A percentile compares a stretch with the other conserved stretches of the same genome.
phyloP scores from a whole-genome alignment of 148 eudicot genomes.

The Vaccinium corymbosum region DNA sequence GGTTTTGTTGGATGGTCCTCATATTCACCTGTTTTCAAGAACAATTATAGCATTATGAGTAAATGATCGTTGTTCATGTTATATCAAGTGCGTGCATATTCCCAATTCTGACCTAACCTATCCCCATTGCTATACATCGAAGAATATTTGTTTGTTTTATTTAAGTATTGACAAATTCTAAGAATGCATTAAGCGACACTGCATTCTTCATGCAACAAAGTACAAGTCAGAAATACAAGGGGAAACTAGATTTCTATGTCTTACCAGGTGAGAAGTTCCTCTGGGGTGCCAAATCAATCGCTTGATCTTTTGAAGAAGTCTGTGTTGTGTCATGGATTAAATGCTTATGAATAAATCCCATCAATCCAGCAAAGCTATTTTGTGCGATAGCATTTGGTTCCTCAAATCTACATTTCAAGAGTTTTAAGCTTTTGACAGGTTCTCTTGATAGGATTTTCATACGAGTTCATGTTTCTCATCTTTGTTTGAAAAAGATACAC shows the following conservation, averaged over 20 bases:
- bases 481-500: too few relatives aligned
- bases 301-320: not conserved
- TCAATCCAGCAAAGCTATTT: not conserved
- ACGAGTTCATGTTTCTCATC: too few relatives aligned
- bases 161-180: too few relatives aligned
- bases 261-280: not conserved
- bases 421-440: not conserved
- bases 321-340: not conserved
- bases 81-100: not conserved
- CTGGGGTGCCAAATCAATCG: not conserved
- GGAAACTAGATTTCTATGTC: not conserved
- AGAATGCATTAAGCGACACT: too few relatives aligned
- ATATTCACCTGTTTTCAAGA: not conserved
- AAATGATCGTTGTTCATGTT: not conserved
- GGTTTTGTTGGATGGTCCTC: not conserved
- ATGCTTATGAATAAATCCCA: not conserved
- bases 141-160: too few relatives aligned
- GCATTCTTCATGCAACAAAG: not conserved
- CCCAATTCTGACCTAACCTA: too few relatives aligned
- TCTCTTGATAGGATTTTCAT: not conserved
- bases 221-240: not conserved
- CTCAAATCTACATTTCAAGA: not conserved
- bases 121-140: too few relatives aligned
- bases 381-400: not conserved
- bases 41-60: not conserved